phyloP scores from a whole-genome alignment of 148 eudicot genomes.

The Arctostaphylos glauca region DNA sequence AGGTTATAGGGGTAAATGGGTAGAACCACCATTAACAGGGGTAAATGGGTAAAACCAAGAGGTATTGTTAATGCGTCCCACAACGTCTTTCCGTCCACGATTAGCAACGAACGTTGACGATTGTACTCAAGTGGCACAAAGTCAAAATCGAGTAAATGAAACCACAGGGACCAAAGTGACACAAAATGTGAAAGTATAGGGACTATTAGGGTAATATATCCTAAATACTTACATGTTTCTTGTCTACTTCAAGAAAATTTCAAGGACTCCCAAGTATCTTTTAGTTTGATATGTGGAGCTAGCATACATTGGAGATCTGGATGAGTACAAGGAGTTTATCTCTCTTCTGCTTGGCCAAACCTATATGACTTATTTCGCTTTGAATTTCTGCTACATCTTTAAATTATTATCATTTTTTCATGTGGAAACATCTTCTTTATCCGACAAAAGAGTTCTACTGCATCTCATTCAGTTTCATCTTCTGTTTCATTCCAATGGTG shows the following conservation, averaged over 20 bases:
- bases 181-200: too few species aligned
- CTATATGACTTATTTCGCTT: neutral
- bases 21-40: too few species aligned
- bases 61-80: too few species aligned
- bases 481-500: neutral
- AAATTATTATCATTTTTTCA: neutral
- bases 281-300: neutral
- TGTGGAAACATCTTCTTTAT: neutral
- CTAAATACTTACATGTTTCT: neutral
- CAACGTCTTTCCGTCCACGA: too few species aligned
- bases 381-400: slow-evolving; percentile 3
- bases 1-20: too few species aligned
- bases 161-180: too few species aligned
- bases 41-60: too few species aligned
- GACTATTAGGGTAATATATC: too few species aligned
- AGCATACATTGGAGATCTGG: neutral
- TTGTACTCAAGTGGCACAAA: too few species aligned
- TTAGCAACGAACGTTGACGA: too few species aligned
- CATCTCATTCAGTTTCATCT: neutral
- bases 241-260: neutral
- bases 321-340: neutral
- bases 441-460: neutral
- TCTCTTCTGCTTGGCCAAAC: neutral
- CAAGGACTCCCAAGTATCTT: neutral
- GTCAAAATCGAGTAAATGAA: too few species aligned